phyloP scores from a whole-genome alignment of 345 rosid species.

The Tarenaya hassleriana region DNA sequence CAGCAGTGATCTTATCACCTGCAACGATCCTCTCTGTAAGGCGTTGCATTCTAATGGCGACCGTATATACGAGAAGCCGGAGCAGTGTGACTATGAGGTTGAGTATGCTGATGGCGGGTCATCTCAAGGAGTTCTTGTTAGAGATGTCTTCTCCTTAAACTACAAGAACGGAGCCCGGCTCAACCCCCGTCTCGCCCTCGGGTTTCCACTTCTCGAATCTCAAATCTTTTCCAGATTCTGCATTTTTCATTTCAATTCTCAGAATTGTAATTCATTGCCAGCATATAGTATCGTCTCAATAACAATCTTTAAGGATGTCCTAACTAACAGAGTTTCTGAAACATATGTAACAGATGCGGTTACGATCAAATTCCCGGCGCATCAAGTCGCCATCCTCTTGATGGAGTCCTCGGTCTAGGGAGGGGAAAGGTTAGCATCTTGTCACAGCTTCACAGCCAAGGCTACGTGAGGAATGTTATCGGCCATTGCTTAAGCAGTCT shows the following conservation, averaged over 20 bases:
- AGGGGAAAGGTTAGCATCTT: slow-evolving; percentile 72
- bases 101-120: slow-evolving; percentile 93
- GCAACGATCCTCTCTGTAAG: slow-evolving; percentile 69
- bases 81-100: slow-evolving; percentile 86
- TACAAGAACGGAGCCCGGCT: slow-evolving; percentile 45
- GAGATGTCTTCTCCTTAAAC: slow-evolving; percentile 61
- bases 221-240: slow-evolving; percentile 5
- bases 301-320: too few relatives aligned
- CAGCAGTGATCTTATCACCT: slow-evolving; percentile 49
- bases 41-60: slow-evolving; percentile 53
- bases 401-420: slow-evolving; percentile 92
- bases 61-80: slow-evolving; percentile 47
- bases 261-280: too few relatives aligned
- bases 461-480: slow-evolving; percentile 56
- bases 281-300: too few relatives aligned
- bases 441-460: slow-evolving; percentile 69
- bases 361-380: slow-evolving; percentile 69
- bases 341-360: slow-evolving; percentile 56
- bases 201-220: slow-evolving; percentile 34
- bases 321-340: too few relatives aligned
- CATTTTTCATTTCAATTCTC: background rate
- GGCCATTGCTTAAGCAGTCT: slow-evolving; percentile 80
- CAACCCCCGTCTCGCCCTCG: slow-evolving; percentile 64
- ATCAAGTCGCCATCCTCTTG: slow-evolving; percentile 64
- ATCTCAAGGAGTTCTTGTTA: slow-evolving; percentile 82